Evolutionary conservation across 192 early-diverging fungal genomes (phyloP).

Genomic region (Diversispora epigaea): DNA sequence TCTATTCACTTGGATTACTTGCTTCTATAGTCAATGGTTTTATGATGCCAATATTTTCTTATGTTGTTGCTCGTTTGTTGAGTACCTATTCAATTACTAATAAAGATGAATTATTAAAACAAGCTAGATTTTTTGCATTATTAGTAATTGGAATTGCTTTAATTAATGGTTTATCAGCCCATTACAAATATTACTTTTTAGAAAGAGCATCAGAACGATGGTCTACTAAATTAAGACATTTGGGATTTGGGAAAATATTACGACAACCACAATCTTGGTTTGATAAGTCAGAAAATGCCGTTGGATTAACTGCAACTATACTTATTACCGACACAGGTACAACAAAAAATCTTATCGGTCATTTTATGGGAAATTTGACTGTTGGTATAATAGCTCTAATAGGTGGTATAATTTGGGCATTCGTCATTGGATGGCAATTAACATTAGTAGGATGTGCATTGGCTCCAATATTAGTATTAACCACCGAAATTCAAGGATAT

Average conservation of each 20-base stretch:
- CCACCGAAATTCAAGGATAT: constrained; percentile 7
- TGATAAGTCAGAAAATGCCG: constrained; percentile 14
- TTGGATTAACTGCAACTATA: constrained; percentile 1
- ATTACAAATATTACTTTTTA: constrained; percentile 23
- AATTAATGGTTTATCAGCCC: constrained; percentile 20
- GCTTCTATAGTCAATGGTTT: constrained; percentile 17
- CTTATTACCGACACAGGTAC: constrained; percentile 18
- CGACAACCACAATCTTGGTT: constrained; percentile 29
- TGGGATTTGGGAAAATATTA: constrained; percentile 15
- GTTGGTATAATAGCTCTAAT: constrained; percentile 19
- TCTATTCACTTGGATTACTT: constrained; percentile 14
- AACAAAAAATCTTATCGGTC: constrained; percentile 27
- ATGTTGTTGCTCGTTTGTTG: constrained; percentile 11
- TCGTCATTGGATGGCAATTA: constrained; percentile 22
- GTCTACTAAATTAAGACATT: constrained; percentile 10
- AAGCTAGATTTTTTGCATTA: constrained; percentile 7
- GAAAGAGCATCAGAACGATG: constrained; percentile 25
- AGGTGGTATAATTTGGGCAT: constrained; percentile 21
- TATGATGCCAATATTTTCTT: constrained; percentile 31
- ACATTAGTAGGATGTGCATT: constrained; percentile 21
- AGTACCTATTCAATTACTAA: constrained; percentile 24
- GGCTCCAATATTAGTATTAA: constrained; percentile 4
- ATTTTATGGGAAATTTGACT: constrained; percentile 20
- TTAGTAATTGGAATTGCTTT: constrained; percentile 1
- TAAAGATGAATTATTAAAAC: background rate